Conservation (phyloP, 2,329 filamentous ascomycete genomes). For the Ophiostoma fasciatum region DNA sequence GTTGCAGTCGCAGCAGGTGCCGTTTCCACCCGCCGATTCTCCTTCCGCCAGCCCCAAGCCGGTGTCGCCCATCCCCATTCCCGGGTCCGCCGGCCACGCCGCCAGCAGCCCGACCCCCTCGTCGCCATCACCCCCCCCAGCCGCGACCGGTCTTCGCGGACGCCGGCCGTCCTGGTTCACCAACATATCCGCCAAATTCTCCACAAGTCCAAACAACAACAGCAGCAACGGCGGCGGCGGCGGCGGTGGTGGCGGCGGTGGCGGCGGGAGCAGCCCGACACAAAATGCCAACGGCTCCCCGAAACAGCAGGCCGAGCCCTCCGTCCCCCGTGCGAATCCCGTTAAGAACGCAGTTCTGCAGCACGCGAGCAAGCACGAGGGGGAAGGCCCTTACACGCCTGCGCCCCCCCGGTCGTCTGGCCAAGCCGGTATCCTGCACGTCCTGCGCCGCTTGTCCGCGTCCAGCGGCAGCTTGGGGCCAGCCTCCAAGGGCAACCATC, state of each 20-base stretch:
- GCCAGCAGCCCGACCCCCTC: conserved; percentile 1
- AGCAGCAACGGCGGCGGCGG: too few relatives aligned
- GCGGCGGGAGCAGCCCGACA: too few relatives aligned
- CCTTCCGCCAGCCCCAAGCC: background rate
- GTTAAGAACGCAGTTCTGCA: conserved; percentile 45
- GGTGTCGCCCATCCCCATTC: background rate
- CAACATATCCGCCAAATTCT: conserved; percentile 86
- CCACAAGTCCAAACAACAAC: conserved; percentile 37
- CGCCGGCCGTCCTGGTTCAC: conserved; percentile 81
- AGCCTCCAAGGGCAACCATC: conserved; percentile 34
- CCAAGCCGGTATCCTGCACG: conserved; percentile 62
- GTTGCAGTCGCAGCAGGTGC: conserved; percentile 11
- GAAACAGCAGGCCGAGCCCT: conserved; percentile 28
- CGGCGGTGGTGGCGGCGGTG: too few relatives aligned
- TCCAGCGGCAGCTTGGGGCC: conserved; percentile 31
- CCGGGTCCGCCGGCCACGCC: background rate
- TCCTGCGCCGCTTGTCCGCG: conserved; percentile 70
- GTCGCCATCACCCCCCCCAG: background rate
- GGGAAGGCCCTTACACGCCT: conserved; percentile 54
- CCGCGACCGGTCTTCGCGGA: conserved; percentile 15
- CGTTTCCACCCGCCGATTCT: background rate
- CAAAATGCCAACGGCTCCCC: conserved; percentile 19
- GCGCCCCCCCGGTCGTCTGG: conserved; percentile 51
- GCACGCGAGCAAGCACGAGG: conserved; percentile 38
- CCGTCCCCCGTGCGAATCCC: conserved; percentile 32